These are phyloP conservation scores for Penicillium desertorum DNA, from an alignment of 495 filamentous ascomycete genomes.

Conservation along the genomic window DNA sequence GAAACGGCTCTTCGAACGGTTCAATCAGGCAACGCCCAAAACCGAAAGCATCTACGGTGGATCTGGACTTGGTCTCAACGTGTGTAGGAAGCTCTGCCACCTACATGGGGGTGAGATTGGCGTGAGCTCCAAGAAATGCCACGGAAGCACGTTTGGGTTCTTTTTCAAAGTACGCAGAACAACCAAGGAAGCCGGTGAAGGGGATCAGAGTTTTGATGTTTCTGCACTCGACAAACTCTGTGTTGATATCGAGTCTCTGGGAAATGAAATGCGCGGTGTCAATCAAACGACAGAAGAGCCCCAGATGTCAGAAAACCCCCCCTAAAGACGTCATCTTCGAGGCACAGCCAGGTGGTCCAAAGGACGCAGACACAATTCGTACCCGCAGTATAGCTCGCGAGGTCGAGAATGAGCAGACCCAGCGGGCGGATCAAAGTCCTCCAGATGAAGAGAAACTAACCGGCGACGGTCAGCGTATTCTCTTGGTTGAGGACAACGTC, in stretches of 20 bases:
- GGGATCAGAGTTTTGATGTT: constrained; percentile 16
- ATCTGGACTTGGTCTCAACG: constrained; percentile 80
- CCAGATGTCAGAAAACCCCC: constrained; percentile 11
- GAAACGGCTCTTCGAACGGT: constrained; percentile 74
- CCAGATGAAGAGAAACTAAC: background rate
- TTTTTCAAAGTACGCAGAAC: constrained; percentile 63
- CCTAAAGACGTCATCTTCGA: constrained; percentile 7
- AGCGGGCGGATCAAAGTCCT: background rate
- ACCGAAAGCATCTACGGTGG: constrained; percentile 83
- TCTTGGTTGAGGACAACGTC: constrained; percentile 84
- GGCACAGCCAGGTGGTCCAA: background rate
- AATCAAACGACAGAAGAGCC: constrained; percentile 13
- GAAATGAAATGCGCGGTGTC: constrained; percentile 19
- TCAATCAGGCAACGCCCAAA: constrained; percentile 74
- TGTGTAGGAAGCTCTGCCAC: constrained; percentile 73
- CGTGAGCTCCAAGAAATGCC: constrained; percentile 65
- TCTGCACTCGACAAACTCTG: constrained; percentile 23
- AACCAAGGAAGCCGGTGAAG: constrained; percentile 28
- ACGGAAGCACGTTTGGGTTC: constrained; percentile 83
- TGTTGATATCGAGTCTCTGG: constrained; percentile 21
- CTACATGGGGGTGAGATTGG: constrained; percentile 84
- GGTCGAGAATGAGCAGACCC: background rate
- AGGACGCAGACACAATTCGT: constrained; percentile 7
- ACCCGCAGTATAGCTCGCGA: constrained; percentile 10
- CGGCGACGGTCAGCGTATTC: constrained; percentile 36